Conservation (phyloP, 805 yeast genomes). For the Cyberlindnera euphorbiae region DNA sequence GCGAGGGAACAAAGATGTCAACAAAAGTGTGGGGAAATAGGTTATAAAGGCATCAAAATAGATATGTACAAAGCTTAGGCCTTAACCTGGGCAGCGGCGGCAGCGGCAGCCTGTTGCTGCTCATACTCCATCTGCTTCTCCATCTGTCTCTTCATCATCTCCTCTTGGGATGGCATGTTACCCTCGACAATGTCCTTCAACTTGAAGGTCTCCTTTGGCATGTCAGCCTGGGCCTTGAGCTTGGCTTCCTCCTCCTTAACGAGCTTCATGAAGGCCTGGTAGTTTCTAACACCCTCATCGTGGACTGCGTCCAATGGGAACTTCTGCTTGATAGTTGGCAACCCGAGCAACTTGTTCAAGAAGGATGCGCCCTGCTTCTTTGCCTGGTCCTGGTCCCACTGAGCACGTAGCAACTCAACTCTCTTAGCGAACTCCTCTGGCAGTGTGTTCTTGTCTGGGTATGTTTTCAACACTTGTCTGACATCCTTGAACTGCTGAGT, state of each 20-base stretch:
- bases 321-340: constrained; percentile 43
- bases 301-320: constrained; percentile 81
- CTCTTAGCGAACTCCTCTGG: constrained; percentile 78
- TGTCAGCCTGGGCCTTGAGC: constrained; percentile 59
- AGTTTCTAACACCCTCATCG: constrained; percentile 88
- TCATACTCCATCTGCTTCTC: constrained; percentile 37
- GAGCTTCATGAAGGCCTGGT: constrained; percentile 73
- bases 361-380: constrained; percentile 42
- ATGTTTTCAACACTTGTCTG: constrained; percentile 79
- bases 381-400: constrained; percentile 56
- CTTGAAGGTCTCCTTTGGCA: constrained; percentile 79
- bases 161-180: constrained; percentile 75
- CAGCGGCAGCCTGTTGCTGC: constrained; percentile 17
- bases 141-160: constrained; percentile 39
- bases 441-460: constrained; percentile 57
- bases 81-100: constrained; percentile 1
- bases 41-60: neutral
- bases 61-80: constrained; percentile 1
- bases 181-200: constrained; percentile 82
- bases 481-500: constrained; percentile 83
- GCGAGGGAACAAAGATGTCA: no score
- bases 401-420: constrained; percentile 68
- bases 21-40: no score
- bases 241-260: constrained; percentile 78
- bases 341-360: constrained; percentile 61